Percentiles rank a stretch among this genome's conserved stretches.
Conservation (phyloP, 371 early-diverging fungal genomes). For the Cokeromyces recurvatus region DNA sequence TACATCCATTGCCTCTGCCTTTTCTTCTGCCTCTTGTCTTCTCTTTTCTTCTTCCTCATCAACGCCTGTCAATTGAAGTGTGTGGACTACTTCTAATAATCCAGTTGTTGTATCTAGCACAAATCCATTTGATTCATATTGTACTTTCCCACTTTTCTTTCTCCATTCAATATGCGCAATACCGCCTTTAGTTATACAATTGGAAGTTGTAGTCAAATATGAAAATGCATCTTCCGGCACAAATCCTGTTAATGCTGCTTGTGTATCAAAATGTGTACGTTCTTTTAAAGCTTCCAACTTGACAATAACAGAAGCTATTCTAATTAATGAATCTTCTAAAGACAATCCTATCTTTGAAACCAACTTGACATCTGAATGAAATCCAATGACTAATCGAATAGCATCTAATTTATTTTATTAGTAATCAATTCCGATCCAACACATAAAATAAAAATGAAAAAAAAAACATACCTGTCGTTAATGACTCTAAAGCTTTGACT, state of each 20-base stretch:
- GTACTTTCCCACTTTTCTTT: slow-evolving; percentile 43
- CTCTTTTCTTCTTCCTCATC: background rate
- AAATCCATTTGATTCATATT: slow-evolving; percentile 33
- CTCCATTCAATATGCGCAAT: slow-evolving; percentile 40
- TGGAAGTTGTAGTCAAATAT: slow-evolving; percentile 33
- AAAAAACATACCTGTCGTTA: slow-evolving; percentile 28
- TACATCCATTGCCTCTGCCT: slow-evolving; percentile 8
- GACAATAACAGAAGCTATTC: slow-evolving; percentile 31
- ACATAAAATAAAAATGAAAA: background rate
- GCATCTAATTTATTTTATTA: slow-evolving; percentile 15
- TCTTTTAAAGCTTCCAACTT: slow-evolving; percentile 25
- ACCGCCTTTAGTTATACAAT: slow-evolving; percentile 24
- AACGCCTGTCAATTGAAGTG: slow-evolving; percentile 14
- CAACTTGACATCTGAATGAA: slow-evolving; percentile 27
- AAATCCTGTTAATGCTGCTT: slow-evolving; percentile 36
- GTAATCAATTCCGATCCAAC: background rate
- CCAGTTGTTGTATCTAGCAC: background rate
- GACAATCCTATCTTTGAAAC: slow-evolving; percentile 7
- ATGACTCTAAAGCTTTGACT: slow-evolving; percentile 29
- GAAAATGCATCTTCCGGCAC: slow-evolving; percentile 36
- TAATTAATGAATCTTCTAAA: slow-evolving; percentile 24
- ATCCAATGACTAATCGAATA: slow-evolving; percentile 24
- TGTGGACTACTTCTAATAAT: slow-evolving; percentile 18
- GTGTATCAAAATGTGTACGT: slow-evolving; percentile 25
- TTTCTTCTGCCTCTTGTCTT: slow-evolving; percentile 7